phyloP scores from a whole-genome alignment of 2,329 filamentous ascomycete genomes.

The Sarocladiaceae sp. region DNA sequence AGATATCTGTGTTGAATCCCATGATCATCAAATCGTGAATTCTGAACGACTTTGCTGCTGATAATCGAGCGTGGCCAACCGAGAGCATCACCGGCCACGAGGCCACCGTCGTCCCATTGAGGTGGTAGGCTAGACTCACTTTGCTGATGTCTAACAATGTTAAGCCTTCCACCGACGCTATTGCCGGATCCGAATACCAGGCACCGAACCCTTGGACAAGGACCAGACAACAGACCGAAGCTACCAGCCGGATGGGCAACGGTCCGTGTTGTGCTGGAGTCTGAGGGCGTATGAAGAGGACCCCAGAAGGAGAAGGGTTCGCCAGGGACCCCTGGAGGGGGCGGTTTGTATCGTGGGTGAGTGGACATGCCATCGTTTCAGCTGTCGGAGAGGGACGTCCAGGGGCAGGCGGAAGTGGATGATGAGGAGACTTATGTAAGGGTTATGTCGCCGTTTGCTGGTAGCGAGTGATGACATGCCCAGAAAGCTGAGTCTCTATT shows the following conservation, averaged over 20 bases:
- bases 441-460: no score
- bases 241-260: constrained; percentile 1
- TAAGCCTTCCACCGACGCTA: no score
- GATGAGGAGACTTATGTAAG: not conserved
- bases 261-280: constrained; percentile 6
- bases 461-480: no score
- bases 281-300: not conserved
- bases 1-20: no score
- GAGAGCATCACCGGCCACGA: no score
- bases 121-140: no score
- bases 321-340: not conserved
- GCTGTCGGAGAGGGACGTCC: constrained; percentile 3
- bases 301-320: not conserved
- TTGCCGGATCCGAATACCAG: no score
- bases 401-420: not conserved
- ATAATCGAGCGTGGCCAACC: no score
- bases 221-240: not conserved
- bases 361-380: constrained; percentile 1
- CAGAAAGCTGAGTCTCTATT: not conserved
- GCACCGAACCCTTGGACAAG: not conserved
- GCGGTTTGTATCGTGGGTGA: not conserved
- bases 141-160: no score
- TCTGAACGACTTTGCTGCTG: no score
- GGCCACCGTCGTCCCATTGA: no score
- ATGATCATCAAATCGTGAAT: no score